Conservation (phyloP, 148 eudicot genomes). For the Hydrangea macrophylla region DNA sequence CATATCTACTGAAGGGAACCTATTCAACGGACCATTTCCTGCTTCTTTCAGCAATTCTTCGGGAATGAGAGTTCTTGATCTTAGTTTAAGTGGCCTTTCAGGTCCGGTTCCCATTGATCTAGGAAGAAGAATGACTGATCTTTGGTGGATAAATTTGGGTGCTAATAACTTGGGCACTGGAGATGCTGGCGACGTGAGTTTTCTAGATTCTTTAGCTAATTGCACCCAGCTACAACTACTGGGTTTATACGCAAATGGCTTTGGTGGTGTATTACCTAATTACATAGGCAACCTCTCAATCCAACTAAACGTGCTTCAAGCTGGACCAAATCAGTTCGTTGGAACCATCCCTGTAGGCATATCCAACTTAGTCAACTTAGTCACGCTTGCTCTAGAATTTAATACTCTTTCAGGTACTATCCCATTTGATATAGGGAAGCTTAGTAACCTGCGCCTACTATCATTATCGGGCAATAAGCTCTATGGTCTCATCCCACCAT, state of each 20-base stretch:
- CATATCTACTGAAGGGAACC: neutral
- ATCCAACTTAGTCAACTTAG: no score
- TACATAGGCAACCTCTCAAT: conserved; percentile 1
- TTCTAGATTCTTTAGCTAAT: conserved; percentile 6
- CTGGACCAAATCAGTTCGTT: no score
- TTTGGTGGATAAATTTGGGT: neutral
- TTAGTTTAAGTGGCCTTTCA: neutral
- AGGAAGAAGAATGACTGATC: conserved; percentile 4
- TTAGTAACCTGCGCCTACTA: no score
- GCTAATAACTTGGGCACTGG: neutral
- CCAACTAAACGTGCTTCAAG: neutral
- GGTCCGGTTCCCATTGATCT: neutral
- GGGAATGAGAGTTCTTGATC: neutral
- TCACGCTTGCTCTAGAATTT: no score
- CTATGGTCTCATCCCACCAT: no score
- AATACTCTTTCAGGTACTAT: no score
- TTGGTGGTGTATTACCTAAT: conserved; percentile 1
- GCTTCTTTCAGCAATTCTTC: neutral
- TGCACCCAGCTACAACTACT: neutral
- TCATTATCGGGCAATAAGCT: no score
- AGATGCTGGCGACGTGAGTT: neutral
- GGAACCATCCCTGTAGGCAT: no score
- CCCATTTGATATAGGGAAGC: no score
- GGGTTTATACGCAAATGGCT: neutral
- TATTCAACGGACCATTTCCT: conserved; percentile 1